Percentiles rank a stretch among this genome's conserved stretches.
These are phyloP conservation scores for Paralagenidium karlingii DNA, from an alignment of 352 stramenopile genomes.

Conservation along the genomic window DNA sequence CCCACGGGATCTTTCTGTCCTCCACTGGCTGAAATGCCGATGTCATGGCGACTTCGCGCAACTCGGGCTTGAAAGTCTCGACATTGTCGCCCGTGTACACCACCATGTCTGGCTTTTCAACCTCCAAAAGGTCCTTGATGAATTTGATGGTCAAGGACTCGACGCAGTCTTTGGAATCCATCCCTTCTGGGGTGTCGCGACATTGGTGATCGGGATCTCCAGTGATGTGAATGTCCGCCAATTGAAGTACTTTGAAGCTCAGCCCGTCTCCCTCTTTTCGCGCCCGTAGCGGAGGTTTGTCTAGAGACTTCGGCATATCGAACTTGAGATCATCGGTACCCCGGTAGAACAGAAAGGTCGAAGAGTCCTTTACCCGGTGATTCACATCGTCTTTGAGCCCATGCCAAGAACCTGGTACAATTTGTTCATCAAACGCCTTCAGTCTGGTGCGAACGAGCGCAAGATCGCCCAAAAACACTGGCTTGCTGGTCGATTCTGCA, in stretches of 20 bases:
- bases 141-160: slow-evolving; percentile 37
- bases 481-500: too few species aligned
- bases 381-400: too few species aligned
- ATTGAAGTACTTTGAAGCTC: slow-evolving; percentile 48
- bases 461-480: too few species aligned
- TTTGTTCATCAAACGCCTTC: too few species aligned
- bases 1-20: slow-evolving; percentile 28
- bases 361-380: too few species aligned
- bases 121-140: slow-evolving; percentile 34
- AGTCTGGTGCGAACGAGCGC: too few species aligned
- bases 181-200: slow-evolving; percentile 9
- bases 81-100: slow-evolving; percentile 57
- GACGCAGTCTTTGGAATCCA: slow-evolving; percentile 12
- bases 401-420: too few species aligned
- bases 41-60: slow-evolving; percentile 18
- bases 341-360: too few species aligned
- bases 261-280: slow-evolving; percentile 8
- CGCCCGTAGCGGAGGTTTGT: too few species aligned
- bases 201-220: slow-evolving; percentile 21
- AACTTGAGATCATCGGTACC: too few species aligned
- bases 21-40: slow-evolving; percentile 21
- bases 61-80: slow-evolving; percentile 10
- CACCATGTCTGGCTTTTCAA: slow-evolving; percentile 51
- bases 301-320: too few species aligned
- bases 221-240: slow-evolving; percentile 52